Evolutionary conservation across 495 filamentous ascomycete genomes (phyloP).

Genomic region (Pyronema omphalodes): DNA sequence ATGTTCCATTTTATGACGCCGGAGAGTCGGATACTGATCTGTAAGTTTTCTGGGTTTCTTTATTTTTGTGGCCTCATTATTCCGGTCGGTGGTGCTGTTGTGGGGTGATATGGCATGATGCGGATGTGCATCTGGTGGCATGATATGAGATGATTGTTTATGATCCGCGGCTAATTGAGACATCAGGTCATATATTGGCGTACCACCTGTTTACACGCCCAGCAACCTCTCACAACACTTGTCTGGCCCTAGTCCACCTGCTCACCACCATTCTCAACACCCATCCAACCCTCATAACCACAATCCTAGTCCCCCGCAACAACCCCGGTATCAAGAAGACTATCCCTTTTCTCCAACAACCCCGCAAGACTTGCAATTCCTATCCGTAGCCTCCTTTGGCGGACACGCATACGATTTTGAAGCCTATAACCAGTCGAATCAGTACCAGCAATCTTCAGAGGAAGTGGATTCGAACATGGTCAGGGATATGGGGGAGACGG

Average conservation of each 20-base stretch:
- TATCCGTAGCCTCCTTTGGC: background rate
- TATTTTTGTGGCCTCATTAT: too few species aligned
- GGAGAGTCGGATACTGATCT: background rate
- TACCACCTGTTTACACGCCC: background rate
- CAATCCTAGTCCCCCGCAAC: background rate
- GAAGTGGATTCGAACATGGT: background rate
- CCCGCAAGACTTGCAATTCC: constrained; percentile 1
- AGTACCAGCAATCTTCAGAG: background rate
- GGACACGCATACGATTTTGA: background rate
- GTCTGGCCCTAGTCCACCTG: background rate
- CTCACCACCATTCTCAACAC: background rate
- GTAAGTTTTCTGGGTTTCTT: background rate
- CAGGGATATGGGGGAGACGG: background rate
- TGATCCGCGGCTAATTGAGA: background rate
- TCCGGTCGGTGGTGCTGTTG: background rate
- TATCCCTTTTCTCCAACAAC: constrained; percentile 1
- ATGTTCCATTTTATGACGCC: constrained; percentile 5
- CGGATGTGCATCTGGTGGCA: too few species aligned
- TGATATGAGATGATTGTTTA: too few species aligned
- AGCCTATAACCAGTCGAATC: background rate
- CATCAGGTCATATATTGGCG: background rate
- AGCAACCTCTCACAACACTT: too few species aligned
- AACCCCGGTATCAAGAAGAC: background rate
- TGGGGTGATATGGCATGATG: background rate
- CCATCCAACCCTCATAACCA: background rate